Percentiles rank a stretch among this genome's conserved stretches.
Evolutionary conservation across 495 filamentous ascomycete species (phyloP).

Genomic region (Neurospora cerealis): DNA sequence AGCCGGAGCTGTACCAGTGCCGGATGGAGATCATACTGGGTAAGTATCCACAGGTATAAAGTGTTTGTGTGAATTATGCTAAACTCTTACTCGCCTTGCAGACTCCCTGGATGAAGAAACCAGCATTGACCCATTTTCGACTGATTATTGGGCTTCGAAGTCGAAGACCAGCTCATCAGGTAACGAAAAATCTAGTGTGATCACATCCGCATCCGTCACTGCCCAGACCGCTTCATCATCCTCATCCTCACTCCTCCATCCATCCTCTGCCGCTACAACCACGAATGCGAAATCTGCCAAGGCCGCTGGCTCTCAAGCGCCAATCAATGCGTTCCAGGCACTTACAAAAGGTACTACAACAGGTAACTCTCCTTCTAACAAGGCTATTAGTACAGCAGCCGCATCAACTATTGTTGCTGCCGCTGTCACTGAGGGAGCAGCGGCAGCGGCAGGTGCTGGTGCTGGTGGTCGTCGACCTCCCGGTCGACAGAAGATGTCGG

Average conservation of each 20-base stretch:
- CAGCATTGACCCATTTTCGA: conserved; percentile 76
- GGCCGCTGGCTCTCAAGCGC: neutral
- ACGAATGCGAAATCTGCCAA: neutral
- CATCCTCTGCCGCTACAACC: neutral
- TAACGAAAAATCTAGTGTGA: conserved; percentile 9
- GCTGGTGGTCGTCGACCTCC: neutral
- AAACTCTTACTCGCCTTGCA: conserved; percentile 6
- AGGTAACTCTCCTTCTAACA: neutral
- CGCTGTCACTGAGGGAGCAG: too few relatives aligned
- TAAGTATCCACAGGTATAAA: conserved; percentile 26
- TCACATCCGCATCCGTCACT: neutral
- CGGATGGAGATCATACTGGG: conserved; percentile 64
- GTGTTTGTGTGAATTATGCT: conserved; percentile 1
- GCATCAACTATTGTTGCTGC: neutral
- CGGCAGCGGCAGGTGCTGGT: neutral
- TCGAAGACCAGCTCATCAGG: conserved; percentile 11
- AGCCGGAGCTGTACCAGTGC: conserved; percentile 41
- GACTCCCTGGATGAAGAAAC: conserved; percentile 33
- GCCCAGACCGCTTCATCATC: neutral
- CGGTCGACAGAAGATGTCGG: conserved; percentile 11
- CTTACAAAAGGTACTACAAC: conserved; percentile 1
- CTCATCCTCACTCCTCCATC: neutral
- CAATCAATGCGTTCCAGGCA: conserved; percentile 18
- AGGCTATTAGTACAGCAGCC: neutral
- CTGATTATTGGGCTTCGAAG: conserved; percentile 59